A percentile compares a stretch with the other conserved stretches of the same genome.
Evolutionary conservation across 768 basidiomycete genomes (phyloP).

Genomic region (Suillus variegatus): DNA sequence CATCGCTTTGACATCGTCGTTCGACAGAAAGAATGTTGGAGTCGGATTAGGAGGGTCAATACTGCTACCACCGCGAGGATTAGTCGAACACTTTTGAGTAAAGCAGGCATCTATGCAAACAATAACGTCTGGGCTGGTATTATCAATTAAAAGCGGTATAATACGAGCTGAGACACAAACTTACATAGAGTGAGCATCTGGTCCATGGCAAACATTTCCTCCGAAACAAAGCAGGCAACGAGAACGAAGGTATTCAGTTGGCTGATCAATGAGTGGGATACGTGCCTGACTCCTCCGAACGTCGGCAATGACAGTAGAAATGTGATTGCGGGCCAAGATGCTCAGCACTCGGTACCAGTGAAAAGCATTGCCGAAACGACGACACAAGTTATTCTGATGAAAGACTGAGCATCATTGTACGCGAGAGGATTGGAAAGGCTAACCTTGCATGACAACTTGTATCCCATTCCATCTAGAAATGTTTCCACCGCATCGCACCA

Average conservation of each 20-base stretch:
- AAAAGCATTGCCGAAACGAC: constrained; percentile 23
- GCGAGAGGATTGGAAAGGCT: background rate
- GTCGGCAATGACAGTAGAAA: constrained; percentile 20
- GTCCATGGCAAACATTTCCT: background rate
- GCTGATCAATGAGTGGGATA: background rate
- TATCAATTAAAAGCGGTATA: background rate
- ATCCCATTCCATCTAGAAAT: constrained; percentile 14
- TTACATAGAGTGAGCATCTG: background rate
- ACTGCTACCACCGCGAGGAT: constrained; percentile 16
- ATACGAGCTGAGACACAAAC: background rate
- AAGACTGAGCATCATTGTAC: background rate
- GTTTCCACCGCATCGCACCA: constrained; percentile 16
- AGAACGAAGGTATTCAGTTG: constrained; percentile 14
- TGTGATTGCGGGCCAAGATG: constrained; percentile 19
- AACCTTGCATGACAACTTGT: constrained; percentile 17
- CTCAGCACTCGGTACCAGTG: constrained; percentile 23
- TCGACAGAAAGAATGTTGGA: constrained; percentile 19
- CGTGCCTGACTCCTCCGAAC: background rate
- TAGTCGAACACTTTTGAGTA: constrained; percentile 28
- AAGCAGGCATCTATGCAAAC: constrained; percentile 38
- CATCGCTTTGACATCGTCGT: constrained; percentile 20
- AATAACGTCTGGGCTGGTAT: constrained; percentile 9
- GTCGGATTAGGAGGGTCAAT: constrained; percentile 18
- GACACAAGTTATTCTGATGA: constrained; percentile 25
- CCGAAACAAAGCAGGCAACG: constrained; percentile 15